phyloP scores from a whole-genome alignment of 495 filamentous ascomycete species.

The Letharia columbiana region DNA sequence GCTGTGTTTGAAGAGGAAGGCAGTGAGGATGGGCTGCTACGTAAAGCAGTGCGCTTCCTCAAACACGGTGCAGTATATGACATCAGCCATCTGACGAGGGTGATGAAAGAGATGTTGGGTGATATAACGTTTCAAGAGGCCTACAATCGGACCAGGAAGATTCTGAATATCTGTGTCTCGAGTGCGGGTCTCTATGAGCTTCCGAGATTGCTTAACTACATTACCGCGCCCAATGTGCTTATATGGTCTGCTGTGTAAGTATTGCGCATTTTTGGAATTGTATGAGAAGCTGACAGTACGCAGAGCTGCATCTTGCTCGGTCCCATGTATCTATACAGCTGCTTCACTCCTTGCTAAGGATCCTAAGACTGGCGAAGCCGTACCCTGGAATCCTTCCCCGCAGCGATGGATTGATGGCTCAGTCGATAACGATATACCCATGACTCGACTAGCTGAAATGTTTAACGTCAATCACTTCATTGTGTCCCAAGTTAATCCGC shows the following conservation, averaged over 20 bases:
- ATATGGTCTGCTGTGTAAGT: slow-evolving; percentile 92
- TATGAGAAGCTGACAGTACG: slow-evolving; percentile 23
- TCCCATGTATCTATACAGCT: slow-evolving; percentile 77
- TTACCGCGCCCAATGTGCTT: slow-evolving; percentile 86
- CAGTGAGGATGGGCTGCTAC: slow-evolving; percentile 56
- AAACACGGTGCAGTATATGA: slow-evolving; percentile 79
- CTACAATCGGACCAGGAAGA: slow-evolving; percentile 82
- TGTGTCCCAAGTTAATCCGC: slow-evolving; percentile 92
- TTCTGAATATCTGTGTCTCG: slow-evolving; percentile 89
- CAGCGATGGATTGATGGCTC: slow-evolving; percentile 88
- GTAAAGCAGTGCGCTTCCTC: slow-evolving; percentile 64
- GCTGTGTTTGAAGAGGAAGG: slow-evolving; percentile 72
- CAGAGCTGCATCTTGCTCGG: slow-evolving; percentile 82
- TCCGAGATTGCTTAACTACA: slow-evolving; percentile 79
- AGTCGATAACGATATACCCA: slow-evolving; percentile 88
- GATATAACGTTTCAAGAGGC: slow-evolving; percentile 93
- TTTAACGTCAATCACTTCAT: slow-evolving; percentile 99
- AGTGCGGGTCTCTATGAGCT: slow-evolving; percentile 80
- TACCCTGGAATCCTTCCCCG: slow-evolving; percentile 75
- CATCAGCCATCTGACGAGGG: slow-evolving; percentile 65
- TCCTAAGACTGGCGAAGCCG: slow-evolving; percentile 64
- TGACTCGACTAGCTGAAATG: slow-evolving; percentile 86
- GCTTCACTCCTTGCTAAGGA: slow-evolving; percentile 76
- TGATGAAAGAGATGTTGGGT: slow-evolving; percentile 71
- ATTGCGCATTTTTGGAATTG: background rate